Conservation (phyloP, 179 eudicot species). For the Drosera spatulata region DNA sequence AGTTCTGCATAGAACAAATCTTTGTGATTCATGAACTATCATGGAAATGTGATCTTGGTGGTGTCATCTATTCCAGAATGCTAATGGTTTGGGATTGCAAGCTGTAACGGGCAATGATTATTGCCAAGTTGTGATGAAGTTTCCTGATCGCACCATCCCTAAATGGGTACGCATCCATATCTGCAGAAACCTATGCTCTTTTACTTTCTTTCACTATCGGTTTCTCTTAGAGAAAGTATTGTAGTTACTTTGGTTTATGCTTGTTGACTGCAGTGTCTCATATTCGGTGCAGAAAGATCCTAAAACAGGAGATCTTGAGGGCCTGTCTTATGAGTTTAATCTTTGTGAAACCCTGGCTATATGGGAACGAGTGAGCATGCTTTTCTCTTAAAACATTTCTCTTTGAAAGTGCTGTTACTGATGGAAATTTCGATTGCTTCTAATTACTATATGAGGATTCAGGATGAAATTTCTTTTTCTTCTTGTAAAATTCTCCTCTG, state of each 20-base stretch:
- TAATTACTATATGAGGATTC: too few species aligned
- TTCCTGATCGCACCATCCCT: constrained; percentile 67
- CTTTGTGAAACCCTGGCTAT: constrained; percentile 98
- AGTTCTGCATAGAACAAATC: not conserved
- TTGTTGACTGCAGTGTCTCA: constrained; percentile 2
- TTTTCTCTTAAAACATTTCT: not conserved
- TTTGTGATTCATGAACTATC: not conserved
- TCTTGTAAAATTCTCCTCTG: constrained; percentile 7
- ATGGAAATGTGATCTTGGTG: not conserved
- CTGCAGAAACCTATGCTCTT: not conserved
- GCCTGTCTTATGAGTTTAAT: constrained; percentile 60
- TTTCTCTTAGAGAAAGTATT: not conserved
- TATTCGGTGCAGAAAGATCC: constrained; percentile 72
- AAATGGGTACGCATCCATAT: constrained; percentile 55
- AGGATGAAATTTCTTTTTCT: not conserved
- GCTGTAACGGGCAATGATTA: constrained; percentile 44
- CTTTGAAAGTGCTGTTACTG: too few species aligned
- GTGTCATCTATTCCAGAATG: constrained; percentile 31
- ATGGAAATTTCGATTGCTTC: too few species aligned
- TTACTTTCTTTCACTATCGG: not conserved
- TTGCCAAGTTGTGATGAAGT: constrained; percentile 63
- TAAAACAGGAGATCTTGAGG: constrained; percentile 74
- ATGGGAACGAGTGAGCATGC: constrained; percentile 79
- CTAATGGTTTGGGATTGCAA: constrained; percentile 82
- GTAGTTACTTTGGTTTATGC: not conserved